phyloP scores from a whole-genome alignment of 2,329 filamentous ascomycete genomes.

The Aspergillus intermedius region DNA sequence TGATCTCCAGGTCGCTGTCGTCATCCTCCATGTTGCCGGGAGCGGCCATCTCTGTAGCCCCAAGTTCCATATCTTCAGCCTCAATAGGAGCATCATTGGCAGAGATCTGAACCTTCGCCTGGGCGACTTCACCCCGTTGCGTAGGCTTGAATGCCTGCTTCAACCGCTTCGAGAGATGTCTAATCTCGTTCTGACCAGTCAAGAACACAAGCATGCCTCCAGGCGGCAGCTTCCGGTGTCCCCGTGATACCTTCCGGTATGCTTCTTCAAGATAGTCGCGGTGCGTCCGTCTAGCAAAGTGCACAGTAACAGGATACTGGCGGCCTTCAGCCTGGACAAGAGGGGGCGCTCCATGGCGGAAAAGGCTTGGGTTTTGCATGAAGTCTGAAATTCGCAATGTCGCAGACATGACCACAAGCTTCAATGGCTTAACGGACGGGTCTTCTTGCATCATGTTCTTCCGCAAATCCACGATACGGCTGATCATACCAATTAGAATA shows the following conservation, averaged over 20 bases:
- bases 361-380: slow-evolving; percentile 73
- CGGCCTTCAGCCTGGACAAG: slow-evolving; percentile 85
- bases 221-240: slow-evolving; percentile 81
- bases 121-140: slow-evolving; percentile 44
- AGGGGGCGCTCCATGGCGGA: slow-evolving; percentile 66
- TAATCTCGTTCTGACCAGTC: slow-evolving; percentile 89
- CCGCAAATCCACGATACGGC: slow-evolving; percentile 79
- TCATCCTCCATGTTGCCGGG: slow-evolving; percentile 45
- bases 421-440: slow-evolving; percentile 66
- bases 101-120: slow-evolving; percentile 66
- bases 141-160: slow-evolving; percentile 60
- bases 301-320: slow-evolving; percentile 81
- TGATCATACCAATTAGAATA: slow-evolving; percentile 95
- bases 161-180: slow-evolving; percentile 70
- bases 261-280: slow-evolving; percentile 87
- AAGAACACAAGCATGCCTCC: slow-evolving; percentile 91
- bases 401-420: slow-evolving; percentile 96
- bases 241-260: slow-evolving; percentile 77
- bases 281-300: slow-evolving; percentile 77
- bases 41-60: slow-evolving; percentile 44
- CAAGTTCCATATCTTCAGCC: slow-evolving; percentile 80
- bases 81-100: slow-evolving; percentile 73
- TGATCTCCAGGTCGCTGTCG: slow-evolving; percentile 54
- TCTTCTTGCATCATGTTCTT: slow-evolving; percentile 68
- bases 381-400: slow-evolving; percentile 88